Percentiles rank a stretch among this genome's conserved stretches.
phyloP scores from a whole-genome alignment of 441 rosid species.

The Mallotus repandus region DNA sequence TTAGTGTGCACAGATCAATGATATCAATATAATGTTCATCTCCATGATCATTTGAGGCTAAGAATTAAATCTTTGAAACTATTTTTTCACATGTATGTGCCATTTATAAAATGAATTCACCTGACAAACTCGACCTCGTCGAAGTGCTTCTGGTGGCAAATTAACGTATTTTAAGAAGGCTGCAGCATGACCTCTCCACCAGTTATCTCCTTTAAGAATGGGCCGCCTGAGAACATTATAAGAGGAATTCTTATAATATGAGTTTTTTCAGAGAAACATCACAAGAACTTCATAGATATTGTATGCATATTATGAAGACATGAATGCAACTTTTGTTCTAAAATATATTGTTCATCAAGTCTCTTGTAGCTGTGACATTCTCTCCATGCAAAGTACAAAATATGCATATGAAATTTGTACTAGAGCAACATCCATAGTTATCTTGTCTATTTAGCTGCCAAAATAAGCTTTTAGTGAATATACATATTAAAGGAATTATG shows the following conservation, averaged over 20 bases:
- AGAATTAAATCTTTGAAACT: neutral
- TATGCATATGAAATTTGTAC: neutral
- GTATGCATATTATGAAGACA: neutral
- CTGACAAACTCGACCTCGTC: slow-evolving; percentile 75
- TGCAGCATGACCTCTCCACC: slow-evolving; percentile 97
- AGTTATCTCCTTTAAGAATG: slow-evolving; percentile 76
- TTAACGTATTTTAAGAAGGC: slow-evolving; percentile 71
- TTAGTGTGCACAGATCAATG: neutral
- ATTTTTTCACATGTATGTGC: neutral
- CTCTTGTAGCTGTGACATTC: neutral
- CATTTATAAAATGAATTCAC: slow-evolving; percentile 27
- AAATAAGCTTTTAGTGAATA: neutral
- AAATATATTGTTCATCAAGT: slow-evolving; percentile 5
- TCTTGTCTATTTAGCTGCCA: neutral
- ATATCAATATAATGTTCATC: neutral
- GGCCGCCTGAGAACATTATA: slow-evolving; percentile 54
- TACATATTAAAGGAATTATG: neutral
- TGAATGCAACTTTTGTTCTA: neutral
- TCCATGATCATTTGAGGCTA: neutral
- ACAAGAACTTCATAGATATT: neutral
- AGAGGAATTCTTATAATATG: slow-evolving; percentile 15
- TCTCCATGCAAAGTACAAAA: neutral
- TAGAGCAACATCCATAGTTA: neutral
- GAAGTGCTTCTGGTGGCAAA: slow-evolving; percentile 63
- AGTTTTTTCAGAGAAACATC: neutral